Evolutionary conservation across 2,329 filamentous ascomycete genomes (phyloP).

Genomic region (Penicillium thymicola): DNA sequence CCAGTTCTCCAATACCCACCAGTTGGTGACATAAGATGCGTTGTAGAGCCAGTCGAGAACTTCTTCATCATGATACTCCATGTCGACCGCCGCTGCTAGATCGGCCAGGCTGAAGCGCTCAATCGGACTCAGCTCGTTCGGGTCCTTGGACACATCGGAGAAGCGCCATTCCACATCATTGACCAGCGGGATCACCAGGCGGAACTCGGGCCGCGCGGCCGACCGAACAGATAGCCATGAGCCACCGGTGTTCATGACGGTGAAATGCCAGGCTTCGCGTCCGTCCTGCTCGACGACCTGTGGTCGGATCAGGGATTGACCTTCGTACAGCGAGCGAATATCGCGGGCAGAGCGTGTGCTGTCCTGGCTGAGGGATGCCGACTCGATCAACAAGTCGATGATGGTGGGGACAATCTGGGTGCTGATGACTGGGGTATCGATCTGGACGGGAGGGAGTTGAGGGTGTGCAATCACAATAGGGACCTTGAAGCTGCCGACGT

Average conservation of each 20-base stretch:
- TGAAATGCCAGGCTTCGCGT: constrained; percentile 33
- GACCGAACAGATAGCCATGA: constrained; percentile 32
- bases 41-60: constrained; percentile 24
- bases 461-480: constrained; percentile 35
- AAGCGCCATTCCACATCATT: constrained; percentile 35
- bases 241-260: constrained; percentile 36
- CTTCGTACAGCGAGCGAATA: constrained; percentile 31
- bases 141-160: constrained; percentile 27
- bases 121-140: constrained; percentile 23
- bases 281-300: constrained; percentile 21
- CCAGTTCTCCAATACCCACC: constrained; percentile 34
- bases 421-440: constrained; percentile 28
- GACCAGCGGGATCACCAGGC: constrained; percentile 32
- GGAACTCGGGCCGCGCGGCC: constrained; percentile 26
- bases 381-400: constrained; percentile 32
- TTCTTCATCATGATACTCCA: constrained; percentile 21
- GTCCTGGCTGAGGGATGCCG: constrained; percentile 26
- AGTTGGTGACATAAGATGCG: constrained; percentile 28
- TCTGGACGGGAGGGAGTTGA: constrained; percentile 28
- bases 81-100: constrained; percentile 18
- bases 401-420: constrained; percentile 34
- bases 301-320: constrained; percentile 33
- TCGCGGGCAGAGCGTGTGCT: constrained; percentile 23
- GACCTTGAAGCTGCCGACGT: constrained; percentile 34
- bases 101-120: constrained; percentile 25